Percentiles rank a stretch among this genome's conserved stretches.
phyloP scores from a whole-genome alignment of 441 rosid species.

The Adansonia rubrostipa region DNA sequence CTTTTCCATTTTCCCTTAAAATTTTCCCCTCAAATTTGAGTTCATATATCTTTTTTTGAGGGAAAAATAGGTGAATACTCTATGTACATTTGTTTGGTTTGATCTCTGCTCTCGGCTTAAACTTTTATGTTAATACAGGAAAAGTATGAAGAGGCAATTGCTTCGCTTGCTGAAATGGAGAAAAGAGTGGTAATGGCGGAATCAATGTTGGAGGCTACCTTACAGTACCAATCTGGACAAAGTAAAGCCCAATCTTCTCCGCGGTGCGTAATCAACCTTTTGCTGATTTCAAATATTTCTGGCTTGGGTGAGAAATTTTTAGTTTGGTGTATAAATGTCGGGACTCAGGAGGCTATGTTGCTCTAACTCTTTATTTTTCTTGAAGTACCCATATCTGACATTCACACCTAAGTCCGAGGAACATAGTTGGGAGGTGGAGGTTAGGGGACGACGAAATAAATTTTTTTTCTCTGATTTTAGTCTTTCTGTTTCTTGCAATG shows the following conservation, averaged over 20 bases:
- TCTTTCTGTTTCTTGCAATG: not conserved
- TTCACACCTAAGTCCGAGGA: too few relatives aligned
- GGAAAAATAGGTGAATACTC: not conserved
- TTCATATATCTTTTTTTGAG: not conserved
- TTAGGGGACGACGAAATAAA: not conserved
- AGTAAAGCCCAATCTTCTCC: slow-evolving; percentile 86
- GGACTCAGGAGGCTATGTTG: too few relatives aligned
- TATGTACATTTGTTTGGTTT: not conserved
- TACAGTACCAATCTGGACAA: slow-evolving; percentile 90
- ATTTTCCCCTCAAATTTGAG: not conserved
- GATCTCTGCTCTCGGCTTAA: not conserved
- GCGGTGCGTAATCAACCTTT: slow-evolving; percentile 48
- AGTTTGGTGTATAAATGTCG: not conserved
- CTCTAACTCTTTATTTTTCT: too few relatives aligned
- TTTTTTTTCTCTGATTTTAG: not conserved
- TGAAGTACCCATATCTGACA: too few relatives aligned
- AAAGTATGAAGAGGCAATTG: slow-evolving; percentile 78
- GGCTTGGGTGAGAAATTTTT: not conserved
- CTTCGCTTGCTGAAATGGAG: slow-evolving; percentile 86
- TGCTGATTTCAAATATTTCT: not conserved
- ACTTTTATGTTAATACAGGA: slow-evolving; percentile 53
- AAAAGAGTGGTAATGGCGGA: slow-evolving; percentile 95
- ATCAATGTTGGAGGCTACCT: slow-evolving; percentile 92
- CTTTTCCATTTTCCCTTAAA: not conserved
- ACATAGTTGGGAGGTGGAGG: too few relatives aligned